phyloP scores from a whole-genome alignment of 139 green algal species.

The Chlorella vulgaris region DNA sequence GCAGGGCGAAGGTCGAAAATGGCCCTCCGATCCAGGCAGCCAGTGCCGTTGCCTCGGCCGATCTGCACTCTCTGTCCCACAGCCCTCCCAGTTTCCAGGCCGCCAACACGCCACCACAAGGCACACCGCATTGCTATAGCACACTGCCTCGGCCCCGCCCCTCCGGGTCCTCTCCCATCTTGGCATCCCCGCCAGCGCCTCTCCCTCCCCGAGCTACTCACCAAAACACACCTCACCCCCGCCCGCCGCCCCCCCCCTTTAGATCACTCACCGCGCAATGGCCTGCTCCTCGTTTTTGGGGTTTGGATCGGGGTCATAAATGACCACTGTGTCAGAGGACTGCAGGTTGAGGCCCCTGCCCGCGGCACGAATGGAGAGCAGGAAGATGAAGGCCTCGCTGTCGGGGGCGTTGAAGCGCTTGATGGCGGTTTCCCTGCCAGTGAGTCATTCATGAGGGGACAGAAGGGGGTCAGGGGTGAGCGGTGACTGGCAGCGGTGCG shows the following conservation, averaged over 20 bases:
- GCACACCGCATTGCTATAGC: too few species aligned
- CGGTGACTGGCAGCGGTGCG: neutral
- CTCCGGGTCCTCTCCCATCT: too few species aligned
- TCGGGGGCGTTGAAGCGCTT: conserved; percentile 87
- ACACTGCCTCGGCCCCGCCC: too few species aligned
- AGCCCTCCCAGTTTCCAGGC: too few species aligned
- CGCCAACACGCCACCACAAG: too few species aligned
- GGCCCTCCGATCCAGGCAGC: too few species aligned
- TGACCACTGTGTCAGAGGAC: conserved; percentile 94
- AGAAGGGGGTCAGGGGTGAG: neutral
- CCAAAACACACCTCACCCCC: neutral
- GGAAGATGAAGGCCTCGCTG: conserved; percentile 92
- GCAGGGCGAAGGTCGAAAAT: neutral
- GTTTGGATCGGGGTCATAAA: conserved; percentile 99
- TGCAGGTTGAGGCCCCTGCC: conserved; percentile 96
- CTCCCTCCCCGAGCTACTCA: too few species aligned
- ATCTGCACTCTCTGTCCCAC: too few species aligned
- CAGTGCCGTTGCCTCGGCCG: too few species aligned
- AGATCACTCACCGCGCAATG: conserved; percentile 82
- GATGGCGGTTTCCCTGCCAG: conserved; percentile 82
- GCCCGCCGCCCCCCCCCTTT: too few species aligned
- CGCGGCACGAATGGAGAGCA: conserved; percentile 94
- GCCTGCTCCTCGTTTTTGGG: conserved; percentile 99
- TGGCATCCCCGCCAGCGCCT: too few species aligned
- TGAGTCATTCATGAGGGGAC: neutral